phyloP scores from a whole-genome alignment of 306 rosid genomes.

The Fagus crenata region DNA sequence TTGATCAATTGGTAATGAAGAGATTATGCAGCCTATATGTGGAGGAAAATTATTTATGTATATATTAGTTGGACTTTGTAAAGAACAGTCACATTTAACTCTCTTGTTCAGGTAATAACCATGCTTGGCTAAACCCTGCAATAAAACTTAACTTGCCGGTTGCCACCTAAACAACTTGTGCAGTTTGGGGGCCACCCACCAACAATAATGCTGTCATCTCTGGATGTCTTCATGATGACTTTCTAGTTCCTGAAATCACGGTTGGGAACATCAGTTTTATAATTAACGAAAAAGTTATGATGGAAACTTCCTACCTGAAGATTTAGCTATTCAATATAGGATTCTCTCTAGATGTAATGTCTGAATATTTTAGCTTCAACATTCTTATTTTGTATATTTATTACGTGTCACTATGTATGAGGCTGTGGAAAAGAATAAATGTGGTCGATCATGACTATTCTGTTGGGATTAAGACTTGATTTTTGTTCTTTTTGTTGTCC shows the following conservation, averaged over 20 bases:
- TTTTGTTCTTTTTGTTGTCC: no score
- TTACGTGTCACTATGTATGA: background rate
- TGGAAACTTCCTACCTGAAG: no score
- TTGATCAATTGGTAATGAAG: background rate
- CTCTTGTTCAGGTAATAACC: background rate
- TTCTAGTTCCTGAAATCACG: background rate
- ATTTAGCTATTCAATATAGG: background rate
- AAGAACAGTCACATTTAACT: background rate
- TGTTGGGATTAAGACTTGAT: no score
- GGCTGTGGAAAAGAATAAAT: no score
- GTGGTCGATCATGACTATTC: no score
- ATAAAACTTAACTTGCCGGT: slow-evolving; percentile 1
- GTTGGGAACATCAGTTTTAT: background rate
- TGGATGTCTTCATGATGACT: background rate
- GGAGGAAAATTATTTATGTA: background rate
- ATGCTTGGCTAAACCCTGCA: background rate
- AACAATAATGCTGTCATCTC: background rate
- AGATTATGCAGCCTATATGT: background rate
- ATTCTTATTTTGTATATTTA: background rate
- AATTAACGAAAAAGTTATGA: no score
- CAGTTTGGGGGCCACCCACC: background rate
- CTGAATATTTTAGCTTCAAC: background rate
- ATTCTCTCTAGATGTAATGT: background rate
- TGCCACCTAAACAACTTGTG: background rate
- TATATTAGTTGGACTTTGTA: background rate